Evolutionary conservation across 495 filamentous ascomycete species (phyloP).

Genomic region (Aspergillus steynii): DNA sequence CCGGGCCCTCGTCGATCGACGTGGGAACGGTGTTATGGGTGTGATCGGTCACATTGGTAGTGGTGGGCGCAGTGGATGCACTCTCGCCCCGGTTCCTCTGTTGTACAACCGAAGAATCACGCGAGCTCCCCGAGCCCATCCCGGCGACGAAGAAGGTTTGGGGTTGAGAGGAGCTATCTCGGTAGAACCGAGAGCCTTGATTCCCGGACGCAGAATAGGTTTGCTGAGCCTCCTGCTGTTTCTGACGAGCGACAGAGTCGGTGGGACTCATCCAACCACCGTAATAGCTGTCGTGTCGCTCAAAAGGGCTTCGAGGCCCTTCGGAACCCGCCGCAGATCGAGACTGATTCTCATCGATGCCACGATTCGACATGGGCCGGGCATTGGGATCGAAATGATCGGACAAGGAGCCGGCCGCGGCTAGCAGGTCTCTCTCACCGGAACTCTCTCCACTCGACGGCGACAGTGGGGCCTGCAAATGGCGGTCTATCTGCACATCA

Average conservation of each 20-base stretch:
- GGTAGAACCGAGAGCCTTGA: slow-evolving; percentile 24
- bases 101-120: slow-evolving; percentile 26
- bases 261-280: slow-evolving; percentile 17
- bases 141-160: slow-evolving; percentile 23
- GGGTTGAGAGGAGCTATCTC: slow-evolving; percentile 18
- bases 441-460: slow-evolving; percentile 75
- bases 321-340: slow-evolving; percentile 7
- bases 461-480: slow-evolving; percentile 73
- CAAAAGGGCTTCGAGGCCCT: slow-evolving; percentile 13
- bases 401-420: slow-evolving; percentile 54
- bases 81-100: slow-evolving; percentile 37
- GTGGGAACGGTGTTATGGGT: slow-evolving; percentile 41
- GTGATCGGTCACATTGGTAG: slow-evolving; percentile 37
- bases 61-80: slow-evolving; percentile 41
- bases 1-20: slow-evolving; percentile 32
- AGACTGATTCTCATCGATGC: slow-evolving; percentile 17
- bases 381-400: slow-evolving; percentile 30
- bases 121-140: slow-evolving; percentile 24
- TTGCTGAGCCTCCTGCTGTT: slow-evolving; percentile 20
- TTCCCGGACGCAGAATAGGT: slow-evolving; percentile 18
- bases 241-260: slow-evolving; percentile 27
- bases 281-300: slow-evolving; percentile 32
- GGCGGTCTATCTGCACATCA: slow-evolving; percentile 77
- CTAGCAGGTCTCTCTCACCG: slow-evolving; percentile 60
- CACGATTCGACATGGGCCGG: slow-evolving; percentile 18